Evolutionary conservation across 306 rosid species (phyloP), one percentile per base, ranked within the genome.

Genomic region (Cajanus cajan): DNA sequence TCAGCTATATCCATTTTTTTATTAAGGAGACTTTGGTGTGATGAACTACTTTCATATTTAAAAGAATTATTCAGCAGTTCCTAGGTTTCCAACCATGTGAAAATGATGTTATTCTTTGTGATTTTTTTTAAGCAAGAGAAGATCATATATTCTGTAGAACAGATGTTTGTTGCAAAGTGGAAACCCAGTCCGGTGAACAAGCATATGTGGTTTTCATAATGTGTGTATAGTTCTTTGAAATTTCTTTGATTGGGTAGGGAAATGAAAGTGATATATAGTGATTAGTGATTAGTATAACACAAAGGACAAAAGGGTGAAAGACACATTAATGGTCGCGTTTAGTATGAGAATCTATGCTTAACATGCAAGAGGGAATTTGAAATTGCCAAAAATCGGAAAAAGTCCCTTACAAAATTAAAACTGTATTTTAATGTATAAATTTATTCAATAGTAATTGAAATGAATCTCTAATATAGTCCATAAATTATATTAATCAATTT

Each of bases 41-140:
- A 68, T 82, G 59, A 75, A 16, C 67, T 41, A 14, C 34, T 63
- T 36, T 16, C 4, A n/a, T 59, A n/a, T 82, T 58, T 58, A 45
- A 68, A 59, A n/a, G 4, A 24, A 76, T 43, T 54, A 34, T 59
- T 68, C 83, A 59, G 14, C 71, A 37, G 21, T 37, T 79, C 78
- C 59, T 75, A 68, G 52, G 82, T 61, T 76, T 50, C 8, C 45
- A 70, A 70, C 69, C 82, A 70, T 28, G 82, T 82, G 68, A 44
- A 71, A 76, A 48, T 76, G 63, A 48, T 62, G 65, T 68, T 43
- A 76, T 69, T 69, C 82, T 50, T 33, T 10, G 31, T 16, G 58
- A 45, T 10, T 10, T 11, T 11, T 19, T 62, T 41, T 6, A 44
- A 43, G 14, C 12, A 54, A 31, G 44, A 31, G 44, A 57, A 81